Percentiles rank a stretch among this genome's conserved stretches.
These are phyloP conservation scores for Stereum hirsutum DNA, from an alignment of 1,284 basidiomycete genomes.

Conservation along the genomic window DNA sequence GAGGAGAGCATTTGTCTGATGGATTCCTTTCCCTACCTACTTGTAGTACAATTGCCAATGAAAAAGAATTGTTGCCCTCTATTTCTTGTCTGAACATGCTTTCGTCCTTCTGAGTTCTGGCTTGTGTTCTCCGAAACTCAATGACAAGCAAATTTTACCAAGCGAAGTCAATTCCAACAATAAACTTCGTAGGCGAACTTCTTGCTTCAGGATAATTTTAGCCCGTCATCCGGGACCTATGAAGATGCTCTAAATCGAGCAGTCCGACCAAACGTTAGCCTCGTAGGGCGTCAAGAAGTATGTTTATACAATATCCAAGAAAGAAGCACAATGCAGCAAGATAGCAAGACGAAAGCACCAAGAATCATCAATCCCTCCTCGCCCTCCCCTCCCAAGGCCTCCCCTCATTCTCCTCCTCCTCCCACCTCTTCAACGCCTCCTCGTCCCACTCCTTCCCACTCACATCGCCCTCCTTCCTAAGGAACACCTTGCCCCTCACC, in stretches of 20 bases:
- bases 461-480: constrained; percentile 42
- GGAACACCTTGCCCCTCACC: constrained; percentile 35
- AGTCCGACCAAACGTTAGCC: no score
- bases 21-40: constrained; percentile 30
- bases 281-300: no score
- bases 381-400: constrained; percentile 57
- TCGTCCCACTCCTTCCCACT: constrained; percentile 69
- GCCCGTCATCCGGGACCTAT: no score
- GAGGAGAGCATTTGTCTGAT: constrained; percentile 71
- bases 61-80: no score
- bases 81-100: background rate
- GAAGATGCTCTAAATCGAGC: no score
- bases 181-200: no score
- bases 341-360: no score
- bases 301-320: no score
- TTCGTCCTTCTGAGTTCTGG: background rate
- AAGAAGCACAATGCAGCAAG: no score
- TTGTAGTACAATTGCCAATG: background rate
- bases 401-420: constrained; percentile 53
- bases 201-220: no score
- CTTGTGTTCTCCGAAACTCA: background rate
- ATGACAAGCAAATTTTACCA: no score
- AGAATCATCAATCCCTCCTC: background rate
- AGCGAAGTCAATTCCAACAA: background rate
- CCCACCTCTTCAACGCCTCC: constrained; percentile 65